Conservation (phyloP, 371 early-diverging fungal genomes). For the Syncephalastrum sp. region DNA sequence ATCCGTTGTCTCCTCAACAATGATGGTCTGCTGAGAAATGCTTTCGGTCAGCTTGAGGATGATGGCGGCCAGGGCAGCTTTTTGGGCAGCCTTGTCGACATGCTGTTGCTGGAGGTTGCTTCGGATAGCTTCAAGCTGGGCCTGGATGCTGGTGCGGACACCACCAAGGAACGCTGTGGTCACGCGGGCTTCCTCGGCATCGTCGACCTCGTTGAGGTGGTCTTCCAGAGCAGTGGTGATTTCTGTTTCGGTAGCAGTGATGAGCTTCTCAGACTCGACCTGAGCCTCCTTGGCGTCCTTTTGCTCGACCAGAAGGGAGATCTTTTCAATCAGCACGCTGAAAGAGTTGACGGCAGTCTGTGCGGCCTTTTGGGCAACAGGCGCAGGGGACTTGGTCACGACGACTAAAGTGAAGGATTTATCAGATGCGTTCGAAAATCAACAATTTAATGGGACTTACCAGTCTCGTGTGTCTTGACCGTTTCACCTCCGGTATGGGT, state of each 20-base stretch:
- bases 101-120: conserved; percentile 18
- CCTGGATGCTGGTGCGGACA: conserved; percentile 22
- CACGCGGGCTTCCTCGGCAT: conserved; percentile 14
- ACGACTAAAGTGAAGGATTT: too few species aligned
- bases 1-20: conserved; percentile 8
- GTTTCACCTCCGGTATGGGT: too few species aligned
- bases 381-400: too few species aligned
- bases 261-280: conserved; percentile 14
- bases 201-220: conserved; percentile 10
- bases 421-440: too few species aligned
- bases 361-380: conserved; percentile 2
- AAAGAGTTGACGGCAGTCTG: conserved; percentile 9
- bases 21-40: conserved; percentile 3
- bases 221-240: conserved; percentile 13
- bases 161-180: conserved; percentile 27
- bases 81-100: conserved; percentile 19
- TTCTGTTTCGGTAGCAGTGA: conserved; percentile 30
- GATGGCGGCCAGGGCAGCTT: conserved; percentile 13
- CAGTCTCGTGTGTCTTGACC: too few species aligned
- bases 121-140: conserved; percentile 25
- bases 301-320: conserved; percentile 15
- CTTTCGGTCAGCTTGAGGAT: conserved; percentile 1
- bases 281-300: conserved; percentile 23
- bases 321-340: conserved; percentile 7
- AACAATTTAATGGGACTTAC: too few species aligned